Conservation (phyloP, 805 yeast species). For the Candida verbasci region DNA sequence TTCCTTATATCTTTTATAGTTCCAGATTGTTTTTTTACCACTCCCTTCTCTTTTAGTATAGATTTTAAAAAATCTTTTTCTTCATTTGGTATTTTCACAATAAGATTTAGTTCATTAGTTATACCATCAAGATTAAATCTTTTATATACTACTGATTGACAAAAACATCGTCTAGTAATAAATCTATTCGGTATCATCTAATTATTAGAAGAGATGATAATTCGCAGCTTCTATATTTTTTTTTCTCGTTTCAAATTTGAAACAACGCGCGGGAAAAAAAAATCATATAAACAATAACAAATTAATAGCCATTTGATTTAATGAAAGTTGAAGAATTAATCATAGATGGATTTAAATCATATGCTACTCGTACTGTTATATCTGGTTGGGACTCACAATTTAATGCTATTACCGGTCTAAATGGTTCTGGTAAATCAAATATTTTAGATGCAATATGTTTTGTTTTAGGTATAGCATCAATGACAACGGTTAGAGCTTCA, state of each 20-base stretch:
- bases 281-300: neutral
- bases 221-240: too few species aligned
- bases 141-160: neutral
- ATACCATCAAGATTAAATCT: constrained; percentile 1
- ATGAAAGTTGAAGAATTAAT: constrained; percentile 96
- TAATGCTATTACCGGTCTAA: constrained; percentile 95
- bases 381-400: constrained; percentile 95
- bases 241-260: too few species aligned
- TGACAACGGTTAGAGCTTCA: constrained; percentile 93
- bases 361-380: constrained; percentile 93
- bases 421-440: constrained; percentile 97
- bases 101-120: neutral
- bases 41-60: neutral
- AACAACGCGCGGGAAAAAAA: neutral
- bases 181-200: too few species aligned
- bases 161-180: constrained; percentile 1
- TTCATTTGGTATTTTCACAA: neutral
- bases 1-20: neutral
- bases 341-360: constrained; percentile 96
- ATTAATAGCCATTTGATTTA: neutral
- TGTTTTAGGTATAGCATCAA: constrained; percentile 93
- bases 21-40: neutral
- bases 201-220: too few species aligned
- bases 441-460: constrained; percentile 96
- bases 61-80: neutral